These are phyloP conservation scores for Chaetomium tenue DNA, from an alignment of 495 filamentous ascomycete species.

Conservation along the genomic window DNA sequence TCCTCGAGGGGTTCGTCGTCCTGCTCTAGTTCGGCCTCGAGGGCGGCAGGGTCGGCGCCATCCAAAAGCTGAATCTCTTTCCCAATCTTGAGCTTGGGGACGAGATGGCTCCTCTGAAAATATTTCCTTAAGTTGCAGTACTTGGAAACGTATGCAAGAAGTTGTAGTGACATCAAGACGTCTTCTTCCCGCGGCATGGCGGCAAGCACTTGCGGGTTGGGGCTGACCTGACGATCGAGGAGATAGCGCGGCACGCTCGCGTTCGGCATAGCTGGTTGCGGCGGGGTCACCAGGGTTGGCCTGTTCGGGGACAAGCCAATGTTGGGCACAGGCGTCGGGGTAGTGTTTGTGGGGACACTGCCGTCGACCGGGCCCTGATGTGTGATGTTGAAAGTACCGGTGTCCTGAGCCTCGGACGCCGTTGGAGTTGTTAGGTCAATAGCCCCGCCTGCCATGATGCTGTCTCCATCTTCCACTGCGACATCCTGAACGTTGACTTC, in stretches of 20 bases:
- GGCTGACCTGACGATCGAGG: constrained; percentile 64
- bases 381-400: constrained; percentile 94
- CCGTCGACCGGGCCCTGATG: constrained; percentile 84
- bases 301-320: constrained; percentile 77
- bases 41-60: constrained; percentile 51
- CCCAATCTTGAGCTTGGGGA: constrained; percentile 87
- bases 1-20: constrained; percentile 65
- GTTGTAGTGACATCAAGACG: constrained; percentile 95
- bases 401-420: constrained; percentile 77
- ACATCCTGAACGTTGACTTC: constrained; percentile 78
- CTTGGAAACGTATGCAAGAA: constrained; percentile 96
- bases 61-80: constrained; percentile 78
- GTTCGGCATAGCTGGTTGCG: constrained; percentile 65
- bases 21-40: constrained; percentile 44
- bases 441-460: constrained; percentile 71
- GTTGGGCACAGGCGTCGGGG: constrained; percentile 54
- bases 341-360: constrained; percentile 68
- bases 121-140: constrained; percentile 95
- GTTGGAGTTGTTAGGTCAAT: constrained; percentile 74
- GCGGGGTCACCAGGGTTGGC: constrained; percentile 67
- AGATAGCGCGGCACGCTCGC: constrained; percentile 68
- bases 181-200: constrained; percentile 96
- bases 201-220: constrained; percentile 68
- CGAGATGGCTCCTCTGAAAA: constrained; percentile 91
- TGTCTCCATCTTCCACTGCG: constrained; percentile 69